Conservation (phyloP, 768 basidiomycete genomes). For the Boletellus sp. region DNA sequence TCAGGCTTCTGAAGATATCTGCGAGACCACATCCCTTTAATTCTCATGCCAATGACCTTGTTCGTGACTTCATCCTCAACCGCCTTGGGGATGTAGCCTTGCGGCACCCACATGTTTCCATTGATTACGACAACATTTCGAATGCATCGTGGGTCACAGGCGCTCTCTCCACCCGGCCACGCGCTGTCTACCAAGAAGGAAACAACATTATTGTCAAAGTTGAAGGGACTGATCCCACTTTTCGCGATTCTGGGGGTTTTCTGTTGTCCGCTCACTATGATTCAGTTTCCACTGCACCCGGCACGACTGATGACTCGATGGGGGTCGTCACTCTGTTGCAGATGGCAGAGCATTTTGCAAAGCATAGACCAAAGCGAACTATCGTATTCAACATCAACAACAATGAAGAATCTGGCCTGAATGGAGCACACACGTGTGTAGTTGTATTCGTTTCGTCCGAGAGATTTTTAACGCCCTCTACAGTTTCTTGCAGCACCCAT, state of each 20-base stretch:
- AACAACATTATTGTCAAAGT: conserved; percentile 67
- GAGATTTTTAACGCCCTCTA: neutral
- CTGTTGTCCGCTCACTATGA: conserved; percentile 82
- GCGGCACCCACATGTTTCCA: conserved; percentile 42
- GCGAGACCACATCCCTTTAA: conserved; percentile 72
- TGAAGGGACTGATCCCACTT: conserved; percentile 43
- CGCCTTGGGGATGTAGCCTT: conserved; percentile 48
- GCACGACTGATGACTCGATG: conserved; percentile 79
- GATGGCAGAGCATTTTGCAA: conserved; percentile 53
- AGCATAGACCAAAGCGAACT: conserved; percentile 51
- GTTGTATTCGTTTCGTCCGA: conserved; percentile 2
- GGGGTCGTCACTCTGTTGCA: conserved; percentile 64
- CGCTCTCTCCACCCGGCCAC: conserved; percentile 14
- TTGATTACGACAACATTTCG: conserved; percentile 48
- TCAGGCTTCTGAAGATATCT: conserved; percentile 45
- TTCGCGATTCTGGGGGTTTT: conserved; percentile 41
- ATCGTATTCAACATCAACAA: conserved; percentile 85
- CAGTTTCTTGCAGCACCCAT: conserved; percentile 68
- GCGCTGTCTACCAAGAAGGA: conserved; percentile 56
- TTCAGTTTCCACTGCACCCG: conserved; percentile 71
- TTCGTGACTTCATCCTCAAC: conserved; percentile 55
- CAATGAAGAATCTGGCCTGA: conserved; percentile 74
- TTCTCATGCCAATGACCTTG: conserved; percentile 70
- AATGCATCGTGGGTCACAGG: conserved; percentile 45
- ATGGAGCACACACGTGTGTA: conserved; percentile 63